These are phyloP conservation scores for Flaveria bidentis DNA, from an alignment of 129 eudicot genomes.

Conservation along the genomic window DNA sequence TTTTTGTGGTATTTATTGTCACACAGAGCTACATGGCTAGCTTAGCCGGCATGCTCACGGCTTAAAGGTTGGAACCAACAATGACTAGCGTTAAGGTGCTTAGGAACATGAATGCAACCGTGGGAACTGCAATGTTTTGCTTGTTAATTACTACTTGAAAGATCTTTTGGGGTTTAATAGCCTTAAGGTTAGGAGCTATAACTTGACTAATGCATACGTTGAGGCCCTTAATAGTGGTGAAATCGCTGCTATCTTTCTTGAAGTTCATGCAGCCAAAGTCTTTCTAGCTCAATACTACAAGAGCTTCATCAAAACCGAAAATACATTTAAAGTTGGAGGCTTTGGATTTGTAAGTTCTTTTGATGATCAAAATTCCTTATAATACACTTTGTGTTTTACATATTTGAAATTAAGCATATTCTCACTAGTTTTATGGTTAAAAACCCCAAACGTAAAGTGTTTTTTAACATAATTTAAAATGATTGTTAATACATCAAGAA, in stretches of 20 bases:
- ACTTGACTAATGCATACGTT: slow-evolving; percentile 34
- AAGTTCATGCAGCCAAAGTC: slow-evolving; percentile 50
- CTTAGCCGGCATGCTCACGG: slow-evolving; percentile 62
- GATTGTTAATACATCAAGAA: not conserved
- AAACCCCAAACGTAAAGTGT: not conserved
- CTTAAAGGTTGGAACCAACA: slow-evolving; percentile 48
- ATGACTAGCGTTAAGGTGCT: slow-evolving; percentile 39
- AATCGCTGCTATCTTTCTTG: slow-evolving; percentile 53
- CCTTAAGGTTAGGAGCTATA: slow-evolving; percentile 36
- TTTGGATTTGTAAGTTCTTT: slow-evolving; percentile 52
- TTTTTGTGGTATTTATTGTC: slow-evolving; percentile 52
- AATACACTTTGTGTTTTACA: not conserved
- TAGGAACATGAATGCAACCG: slow-evolving; percentile 33
- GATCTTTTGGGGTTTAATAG: slow-evolving; percentile 35
- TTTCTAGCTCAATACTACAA: slow-evolving; percentile 61
- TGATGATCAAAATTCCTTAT: not conserved
- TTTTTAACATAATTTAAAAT: not conserved
- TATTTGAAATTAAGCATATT: not conserved
- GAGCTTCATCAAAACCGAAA: slow-evolving; percentile 44
- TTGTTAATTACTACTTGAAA: slow-evolving; percentile 34
- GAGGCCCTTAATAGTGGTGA: slow-evolving; percentile 46
- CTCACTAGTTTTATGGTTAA: not conserved
- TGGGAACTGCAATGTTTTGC: slow-evolving; percentile 46
- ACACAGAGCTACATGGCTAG: slow-evolving; percentile 69
- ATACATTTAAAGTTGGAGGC: slow-evolving; percentile 60